Evolutionary conservation across 106 monocot genomes (phyloP), one percentile per base, ranked within the genome.

Genomic region (Dactylorhiza incarnata): DNA sequence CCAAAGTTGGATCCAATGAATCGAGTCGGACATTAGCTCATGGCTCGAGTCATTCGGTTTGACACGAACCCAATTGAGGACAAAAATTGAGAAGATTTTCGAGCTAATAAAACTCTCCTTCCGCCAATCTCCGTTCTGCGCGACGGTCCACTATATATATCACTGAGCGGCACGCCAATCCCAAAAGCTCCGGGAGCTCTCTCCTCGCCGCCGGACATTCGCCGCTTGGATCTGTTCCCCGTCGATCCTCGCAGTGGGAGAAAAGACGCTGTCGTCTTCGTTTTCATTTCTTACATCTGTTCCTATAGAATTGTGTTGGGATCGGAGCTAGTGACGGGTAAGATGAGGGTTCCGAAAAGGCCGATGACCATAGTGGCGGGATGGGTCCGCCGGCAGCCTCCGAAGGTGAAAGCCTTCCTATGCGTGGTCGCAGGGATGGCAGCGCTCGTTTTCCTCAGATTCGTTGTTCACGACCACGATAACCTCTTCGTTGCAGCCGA

Each of bases 321-420:
- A 72, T 48, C 44, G 49, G 19, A 72, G 20, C 22, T 10, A 23
- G 37, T 49, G 1, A 49, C 20, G 49, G 49, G 15, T 44, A 49
- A 14, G 23, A 72, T 72, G 72, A 72, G 72, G 49, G 48, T 14
- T 24, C 51, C 68, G 68, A 68, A 29, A 50, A 4, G 77, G 37
- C 51, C 74, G 16, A 47, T 77, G 11, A 67, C 25, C 17, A 4
- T 67, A 12, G 49, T 67, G 49, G 5, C 68, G 9, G 26, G 51
- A 58, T 88, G 87, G 91, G 81, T 85, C 17, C 48, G 69, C 72
- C 73, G 85, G 68, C 91, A 91, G 83, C 87, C 87, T 74, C 82
- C 91, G 20, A 87, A 86, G 85, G 85, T 87, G 68, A 91, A 91
- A 73, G 87, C 91, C 2, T 88, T 91, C 75, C 87, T 91, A 37